Conservation (phyloP, 345 rosid species). For the Populus euphratica region DNA sequence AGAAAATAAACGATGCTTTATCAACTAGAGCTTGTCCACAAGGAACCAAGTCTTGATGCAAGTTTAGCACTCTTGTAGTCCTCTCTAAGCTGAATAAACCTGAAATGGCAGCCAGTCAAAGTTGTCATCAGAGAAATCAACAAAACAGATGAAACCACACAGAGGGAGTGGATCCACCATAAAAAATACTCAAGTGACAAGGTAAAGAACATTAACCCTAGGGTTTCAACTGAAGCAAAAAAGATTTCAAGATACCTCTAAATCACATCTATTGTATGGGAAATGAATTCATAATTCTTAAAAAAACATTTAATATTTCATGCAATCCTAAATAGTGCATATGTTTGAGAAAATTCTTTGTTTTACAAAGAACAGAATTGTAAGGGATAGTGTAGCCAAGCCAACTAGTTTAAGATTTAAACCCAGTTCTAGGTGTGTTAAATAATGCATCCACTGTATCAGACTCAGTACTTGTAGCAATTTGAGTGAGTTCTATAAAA, state of each 20-base stretch:
- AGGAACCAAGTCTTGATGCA: conserved; percentile 72
- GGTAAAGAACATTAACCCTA: neutral
- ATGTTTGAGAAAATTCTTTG: neutral
- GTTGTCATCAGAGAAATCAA: neutral
- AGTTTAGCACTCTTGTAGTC: conserved; percentile 95
- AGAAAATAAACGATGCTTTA: conserved; percentile 4
- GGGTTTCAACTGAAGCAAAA: neutral
- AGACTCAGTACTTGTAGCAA: neutral
- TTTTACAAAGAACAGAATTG: neutral
- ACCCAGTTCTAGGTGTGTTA: neutral
- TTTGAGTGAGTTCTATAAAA: neutral
- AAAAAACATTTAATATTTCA: neutral
- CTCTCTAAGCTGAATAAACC: conserved; percentile 94
- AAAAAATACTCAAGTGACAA: neutral
- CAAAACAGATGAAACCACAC: neutral
- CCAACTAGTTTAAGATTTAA: neutral
- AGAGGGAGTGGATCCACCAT: neutral
- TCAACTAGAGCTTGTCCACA: conserved; percentile 74
- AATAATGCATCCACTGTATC: neutral
- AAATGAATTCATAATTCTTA: neutral
- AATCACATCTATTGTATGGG: neutral
- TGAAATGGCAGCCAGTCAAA: conserved; percentile 24
- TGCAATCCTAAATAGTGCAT: neutral
- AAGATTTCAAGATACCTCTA: neutral
- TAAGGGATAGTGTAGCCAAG: neutral